Evolutionary conservation across 331 rosid species (phyloP), one percentile per base, ranked within the genome.

Genomic region (Prunus yedoensis): DNA sequence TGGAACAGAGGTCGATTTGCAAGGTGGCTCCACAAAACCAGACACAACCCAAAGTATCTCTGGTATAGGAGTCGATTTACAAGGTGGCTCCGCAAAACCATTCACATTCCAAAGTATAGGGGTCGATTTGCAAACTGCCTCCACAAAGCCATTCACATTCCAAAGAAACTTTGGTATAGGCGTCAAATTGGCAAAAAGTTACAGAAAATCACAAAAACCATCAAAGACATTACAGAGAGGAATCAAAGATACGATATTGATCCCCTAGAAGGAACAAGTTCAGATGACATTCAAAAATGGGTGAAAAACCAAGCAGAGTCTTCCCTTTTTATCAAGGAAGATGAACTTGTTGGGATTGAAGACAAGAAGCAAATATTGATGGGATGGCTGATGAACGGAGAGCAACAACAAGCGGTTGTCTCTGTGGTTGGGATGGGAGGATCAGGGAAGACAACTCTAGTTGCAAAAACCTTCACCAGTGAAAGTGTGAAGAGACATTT

Each of bases 371-470:
- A 47, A 49, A 3, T 4, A 8, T 30, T 60, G 18, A 60, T 60
- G 51, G 66, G 54, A 15, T 30, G 21, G 51, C 14, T 75, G 47
- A 50, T 75, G 54, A 30, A 65, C 5, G 66, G 17, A 21, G n/a
- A 32, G 5, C 47, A 10, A 18, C 8, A 49, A 18, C 63, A 25
- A 43, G 51, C 45, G 3, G 38, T 32, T 38, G 6, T 38, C 43
- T 38, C 43, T 38, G 35, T 77, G 25, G 60, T 77, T 3, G 75
- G 80, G 25, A 77, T 77, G 75, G 80, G 75, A 68, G 75, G 80
- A 28, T 57, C 43, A 38, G 43, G 43, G 43, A 38, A 6, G 43
- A 38, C 43, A 38, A 38, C 43, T 38, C 9, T 38, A 38, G 43
- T 6, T 6, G 43, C 9, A 38, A 5, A 38, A 38, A 6, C 43